Evolutionary conservation across 2,329 filamentous ascomycete species (phyloP).

Genomic region (Fusarium nygamai): DNA sequence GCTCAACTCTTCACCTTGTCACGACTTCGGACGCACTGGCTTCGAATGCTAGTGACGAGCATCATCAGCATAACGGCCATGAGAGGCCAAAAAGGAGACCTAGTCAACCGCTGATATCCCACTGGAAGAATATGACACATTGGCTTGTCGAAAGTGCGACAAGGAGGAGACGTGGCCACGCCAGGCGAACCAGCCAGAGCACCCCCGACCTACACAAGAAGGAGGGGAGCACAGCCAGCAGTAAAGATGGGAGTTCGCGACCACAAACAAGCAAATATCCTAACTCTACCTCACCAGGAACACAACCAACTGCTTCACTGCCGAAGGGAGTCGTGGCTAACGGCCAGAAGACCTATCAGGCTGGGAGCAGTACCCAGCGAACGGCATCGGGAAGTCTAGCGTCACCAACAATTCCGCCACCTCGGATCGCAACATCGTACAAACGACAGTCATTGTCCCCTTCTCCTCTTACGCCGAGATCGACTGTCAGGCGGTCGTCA

Average conservation of each 20-base stretch:
- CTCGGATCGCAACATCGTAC: constrained; percentile 54
- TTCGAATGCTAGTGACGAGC: constrained; percentile 44
- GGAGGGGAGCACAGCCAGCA: constrained; percentile 55
- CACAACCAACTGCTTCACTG: constrained; percentile 55
- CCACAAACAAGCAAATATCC: constrained; percentile 70
- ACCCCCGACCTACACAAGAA: constrained; percentile 68
- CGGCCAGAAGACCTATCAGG: constrained; percentile 52
- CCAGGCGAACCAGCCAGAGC: constrained; percentile 64
- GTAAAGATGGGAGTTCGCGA: constrained; percentile 65
- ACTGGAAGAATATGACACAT: constrained; percentile 72
- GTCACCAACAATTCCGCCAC: constrained; percentile 46
- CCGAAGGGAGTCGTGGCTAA: constrained; percentile 63
- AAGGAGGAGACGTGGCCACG: constrained; percentile 59
- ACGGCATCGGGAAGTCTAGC: constrained; percentile 37
- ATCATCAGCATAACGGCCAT: constrained; percentile 44
- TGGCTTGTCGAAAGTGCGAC: constrained; percentile 71
- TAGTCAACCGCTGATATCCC: constrained; percentile 67
- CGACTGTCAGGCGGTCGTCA: constrained; percentile 84
- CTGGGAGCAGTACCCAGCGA: constrained; percentile 29
- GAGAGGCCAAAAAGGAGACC: constrained; percentile 66
- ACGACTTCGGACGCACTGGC: constrained; percentile 67
- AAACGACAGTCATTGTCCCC: constrained; percentile 87
- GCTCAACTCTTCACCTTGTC: constrained; percentile 88
- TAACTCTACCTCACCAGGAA: constrained; percentile 48
- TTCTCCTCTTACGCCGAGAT: constrained; percentile 86